These are phyloP conservation scores for Holtermanniella nyarrowii DNA, from an alignment of 768 basidiomycete genomes.

Conservation along the genomic window DNA sequence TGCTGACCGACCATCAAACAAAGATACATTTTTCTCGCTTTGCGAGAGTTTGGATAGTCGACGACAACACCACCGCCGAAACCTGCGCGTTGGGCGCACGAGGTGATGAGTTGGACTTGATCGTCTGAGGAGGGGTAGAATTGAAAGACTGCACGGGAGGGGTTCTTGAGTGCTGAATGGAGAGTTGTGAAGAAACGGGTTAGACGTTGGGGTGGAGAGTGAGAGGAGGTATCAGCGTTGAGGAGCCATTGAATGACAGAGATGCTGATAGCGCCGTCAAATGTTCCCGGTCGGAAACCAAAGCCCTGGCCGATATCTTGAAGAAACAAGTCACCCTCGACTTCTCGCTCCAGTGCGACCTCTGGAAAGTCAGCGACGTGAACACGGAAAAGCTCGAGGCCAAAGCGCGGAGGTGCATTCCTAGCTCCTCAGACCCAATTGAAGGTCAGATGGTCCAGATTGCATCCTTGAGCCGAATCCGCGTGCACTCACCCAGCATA, in stretches of 20 bases:
- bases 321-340: conserved; percentile 89
- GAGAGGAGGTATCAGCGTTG: conserved; percentile 80
- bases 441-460: not conserved
- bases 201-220: conserved; percentile 46
- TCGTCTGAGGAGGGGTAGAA: conserved; percentile 97
- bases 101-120: conserved; percentile 89
- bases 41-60: conserved; percentile 94
- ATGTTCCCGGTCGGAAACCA: conserved; percentile 90
- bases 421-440: not conserved
- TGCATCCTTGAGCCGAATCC: not conserved
- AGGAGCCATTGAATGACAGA: conserved; percentile 98
- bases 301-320: conserved; percentile 98
- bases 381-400: not conserved
- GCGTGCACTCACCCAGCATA: conserved; percentile 70
- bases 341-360: conserved; percentile 88
- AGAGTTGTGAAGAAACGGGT: conserved; percentile 75
- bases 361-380: conserved; percentile 46
- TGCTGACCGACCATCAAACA: conserved; percentile 83
- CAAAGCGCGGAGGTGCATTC: too few species aligned
- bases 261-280: conserved; percentile 96
- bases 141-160: conserved; percentile 83
- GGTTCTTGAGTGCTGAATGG: conserved; percentile 45
- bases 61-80: conserved; percentile 95
- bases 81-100: conserved; percentile 82
- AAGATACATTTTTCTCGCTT: conserved; percentile 87